Conservation (phyloP, 2,329 filamentous ascomycete species). For the Colletotrichum eremochloae region DNA sequence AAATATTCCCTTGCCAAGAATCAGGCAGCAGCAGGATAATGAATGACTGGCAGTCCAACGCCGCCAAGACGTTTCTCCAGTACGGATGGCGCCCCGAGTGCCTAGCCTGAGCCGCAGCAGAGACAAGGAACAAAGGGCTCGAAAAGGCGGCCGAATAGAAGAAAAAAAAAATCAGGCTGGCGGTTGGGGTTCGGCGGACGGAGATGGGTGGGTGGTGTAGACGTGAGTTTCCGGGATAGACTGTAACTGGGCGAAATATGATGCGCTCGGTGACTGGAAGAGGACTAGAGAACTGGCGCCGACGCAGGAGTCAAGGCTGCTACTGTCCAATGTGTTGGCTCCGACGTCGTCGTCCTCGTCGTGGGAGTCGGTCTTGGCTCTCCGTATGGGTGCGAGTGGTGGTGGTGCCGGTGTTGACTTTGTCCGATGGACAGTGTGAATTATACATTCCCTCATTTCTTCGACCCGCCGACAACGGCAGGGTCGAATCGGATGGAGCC, state of each 20-base stretch:
- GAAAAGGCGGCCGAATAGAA: conserved; percentile 4
- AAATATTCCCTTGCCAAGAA: neutral
- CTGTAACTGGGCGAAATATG: conserved; percentile 28
- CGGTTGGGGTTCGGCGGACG: conserved; percentile 17
- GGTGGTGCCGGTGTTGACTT: conserved; percentile 27
- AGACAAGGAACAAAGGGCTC: neutral
- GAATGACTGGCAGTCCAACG: neutral
- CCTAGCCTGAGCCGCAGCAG: conserved; percentile 16
- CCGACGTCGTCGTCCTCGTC: neutral
- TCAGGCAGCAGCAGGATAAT: neutral
- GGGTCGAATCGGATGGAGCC: conserved; percentile 22
- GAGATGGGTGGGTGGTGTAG: conserved; percentile 7
- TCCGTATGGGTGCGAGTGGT: neutral
- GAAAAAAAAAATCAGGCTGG: conserved; percentile 25
- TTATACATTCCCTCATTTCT: neutral
- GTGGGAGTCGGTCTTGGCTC: neutral
- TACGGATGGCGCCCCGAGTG: neutral
- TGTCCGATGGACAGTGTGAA: conserved; percentile 25
- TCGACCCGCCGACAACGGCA: conserved; percentile 25
- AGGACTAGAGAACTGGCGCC: conserved; percentile 3
- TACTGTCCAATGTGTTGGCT: neutral
- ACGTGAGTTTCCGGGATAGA: conserved; percentile 6
- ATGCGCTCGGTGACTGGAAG: conserved; percentile 16
- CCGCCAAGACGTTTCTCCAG: neutral
- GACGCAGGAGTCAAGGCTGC: neutral